Evolutionary conservation across 768 basidiomycete genomes (phyloP).

Genomic region (Boletus rubescentipes): DNA sequence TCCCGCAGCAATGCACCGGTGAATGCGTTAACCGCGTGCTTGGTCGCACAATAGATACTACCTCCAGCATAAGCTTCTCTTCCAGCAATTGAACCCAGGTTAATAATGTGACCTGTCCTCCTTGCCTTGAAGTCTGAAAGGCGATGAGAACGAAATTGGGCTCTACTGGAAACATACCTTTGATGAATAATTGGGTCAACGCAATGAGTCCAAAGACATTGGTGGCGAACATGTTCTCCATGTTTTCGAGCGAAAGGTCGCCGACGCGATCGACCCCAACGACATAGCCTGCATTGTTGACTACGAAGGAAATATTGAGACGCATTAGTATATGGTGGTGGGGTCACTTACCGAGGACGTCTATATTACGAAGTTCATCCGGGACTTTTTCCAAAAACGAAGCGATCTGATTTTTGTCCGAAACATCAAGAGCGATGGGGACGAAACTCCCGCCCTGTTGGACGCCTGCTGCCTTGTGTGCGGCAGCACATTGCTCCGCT

Average conservation of each 20-base stretch:
- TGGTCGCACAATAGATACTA: slow-evolving; percentile 90
- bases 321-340: background rate
- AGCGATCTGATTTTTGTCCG: slow-evolving; percentile 71
- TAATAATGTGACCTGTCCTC: slow-evolving; percentile 87
- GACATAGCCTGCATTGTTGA: slow-evolving; percentile 89
- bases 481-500: slow-evolving; percentile 60
- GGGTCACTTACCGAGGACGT: slow-evolving; percentile 68
- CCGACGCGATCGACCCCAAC: slow-evolving; percentile 87
- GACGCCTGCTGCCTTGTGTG: slow-evolving; percentile 70
- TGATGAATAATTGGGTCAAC: slow-evolving; percentile 73
- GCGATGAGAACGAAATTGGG: slow-evolving; percentile 8
- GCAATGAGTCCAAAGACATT: slow-evolving; percentile 85
- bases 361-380: slow-evolving; percentile 64
- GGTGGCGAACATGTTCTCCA: slow-evolving; percentile 81
- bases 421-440: slow-evolving; percentile 73
- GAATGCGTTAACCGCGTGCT: slow-evolving; percentile 85
- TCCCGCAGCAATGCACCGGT: slow-evolving; percentile 79
- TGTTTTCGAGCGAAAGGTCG: slow-evolving; percentile 69
- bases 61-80: slow-evolving; percentile 88
- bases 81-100: slow-evolving; percentile 92
- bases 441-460: slow-evolving; percentile 78
- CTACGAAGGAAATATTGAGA: slow-evolving; percentile 25
- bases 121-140: slow-evolving; percentile 70
- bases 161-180: slow-evolving; percentile 35
- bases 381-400: slow-evolving; percentile 72